phyloP scores from a whole-genome alignment of 306 rosid genomes.

The Vigna angularis region DNA sequence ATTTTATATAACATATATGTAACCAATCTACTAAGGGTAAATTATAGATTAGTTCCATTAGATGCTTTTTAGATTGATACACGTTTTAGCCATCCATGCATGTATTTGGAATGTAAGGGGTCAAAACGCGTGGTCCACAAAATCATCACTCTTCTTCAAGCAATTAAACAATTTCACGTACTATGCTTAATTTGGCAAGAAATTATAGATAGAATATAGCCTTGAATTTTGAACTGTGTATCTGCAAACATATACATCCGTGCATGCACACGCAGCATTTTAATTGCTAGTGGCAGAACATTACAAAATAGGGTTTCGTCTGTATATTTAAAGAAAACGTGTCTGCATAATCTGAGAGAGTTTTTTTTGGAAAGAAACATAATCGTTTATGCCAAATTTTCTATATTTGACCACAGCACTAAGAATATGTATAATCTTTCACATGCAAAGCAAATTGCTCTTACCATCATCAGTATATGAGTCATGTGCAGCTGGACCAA shows the following conservation, averaged over 20 bases:
- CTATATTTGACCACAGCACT: constrained; percentile 31
- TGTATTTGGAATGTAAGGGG: background rate
- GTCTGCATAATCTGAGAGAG: background rate
- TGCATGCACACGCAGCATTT: background rate
- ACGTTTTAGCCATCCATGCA: background rate
- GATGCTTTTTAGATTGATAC: background rate
- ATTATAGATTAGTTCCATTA: constrained; percentile 5
- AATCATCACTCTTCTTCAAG: background rate
- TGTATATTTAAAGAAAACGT: background rate
- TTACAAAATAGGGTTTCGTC: background rate
- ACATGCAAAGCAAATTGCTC: no score
- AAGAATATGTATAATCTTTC: background rate
- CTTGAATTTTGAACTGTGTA: background rate
- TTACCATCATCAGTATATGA: background rate
- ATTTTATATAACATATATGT: background rate
- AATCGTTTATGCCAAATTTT: background rate
- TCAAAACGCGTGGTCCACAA: constrained; percentile 20
- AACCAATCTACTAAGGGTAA: background rate
- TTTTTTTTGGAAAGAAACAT: background rate
- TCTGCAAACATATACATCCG: background rate
- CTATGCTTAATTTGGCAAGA: background rate
- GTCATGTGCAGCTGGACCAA: constrained; percentile 29
- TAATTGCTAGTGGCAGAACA: background rate
- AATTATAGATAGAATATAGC: background rate
- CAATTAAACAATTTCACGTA: constrained; percentile 1